phyloP scores from a whole-genome alignment of 2,329 filamentous ascomycete genomes.

The Colletotrichum sp. region DNA sequence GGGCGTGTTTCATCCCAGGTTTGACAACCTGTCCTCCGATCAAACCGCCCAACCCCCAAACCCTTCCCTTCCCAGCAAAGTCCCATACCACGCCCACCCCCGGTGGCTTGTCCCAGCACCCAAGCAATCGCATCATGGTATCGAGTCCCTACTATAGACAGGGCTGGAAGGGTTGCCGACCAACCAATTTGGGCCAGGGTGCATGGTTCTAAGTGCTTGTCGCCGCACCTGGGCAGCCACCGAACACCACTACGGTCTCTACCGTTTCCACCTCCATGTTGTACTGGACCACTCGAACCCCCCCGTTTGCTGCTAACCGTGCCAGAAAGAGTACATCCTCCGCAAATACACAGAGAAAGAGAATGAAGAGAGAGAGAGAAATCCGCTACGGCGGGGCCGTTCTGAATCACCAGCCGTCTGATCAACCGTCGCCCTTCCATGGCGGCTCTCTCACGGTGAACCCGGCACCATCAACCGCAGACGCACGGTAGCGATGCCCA shows the following conservation, averaged over 20 bases:
- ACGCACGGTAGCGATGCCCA: constrained; percentile 5
- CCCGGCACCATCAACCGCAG: constrained; percentile 10
- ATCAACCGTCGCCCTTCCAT: constrained; percentile 7
- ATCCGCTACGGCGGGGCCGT: not conserved
- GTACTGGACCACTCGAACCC: not conserved
- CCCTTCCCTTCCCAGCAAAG: not conserved
- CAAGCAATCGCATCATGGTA: not conserved
- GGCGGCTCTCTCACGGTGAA: not conserved
- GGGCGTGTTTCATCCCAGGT: constrained; percentile 20
- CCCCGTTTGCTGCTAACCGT: not conserved
- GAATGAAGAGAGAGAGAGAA: not conserved
- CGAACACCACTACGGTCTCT: not conserved
- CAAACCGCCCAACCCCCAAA: not conserved
- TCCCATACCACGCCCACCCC: not conserved
- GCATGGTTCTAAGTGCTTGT: not conserved
- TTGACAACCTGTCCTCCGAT: constrained; percentile 16
- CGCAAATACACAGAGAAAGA: not conserved
- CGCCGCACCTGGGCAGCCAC: not conserved
- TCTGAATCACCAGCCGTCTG: constrained; percentile 19
- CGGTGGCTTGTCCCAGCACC: not conserved
- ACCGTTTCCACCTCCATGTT: not conserved
- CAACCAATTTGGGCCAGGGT: not conserved
- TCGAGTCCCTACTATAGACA: not conserved
- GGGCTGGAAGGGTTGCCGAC: not conserved
- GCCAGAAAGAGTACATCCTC: not conserved